Evolutionary conservation across 495 filamentous ascomycete genomes (phyloP).

Genomic region (Cladorrhinum samala): DNA sequence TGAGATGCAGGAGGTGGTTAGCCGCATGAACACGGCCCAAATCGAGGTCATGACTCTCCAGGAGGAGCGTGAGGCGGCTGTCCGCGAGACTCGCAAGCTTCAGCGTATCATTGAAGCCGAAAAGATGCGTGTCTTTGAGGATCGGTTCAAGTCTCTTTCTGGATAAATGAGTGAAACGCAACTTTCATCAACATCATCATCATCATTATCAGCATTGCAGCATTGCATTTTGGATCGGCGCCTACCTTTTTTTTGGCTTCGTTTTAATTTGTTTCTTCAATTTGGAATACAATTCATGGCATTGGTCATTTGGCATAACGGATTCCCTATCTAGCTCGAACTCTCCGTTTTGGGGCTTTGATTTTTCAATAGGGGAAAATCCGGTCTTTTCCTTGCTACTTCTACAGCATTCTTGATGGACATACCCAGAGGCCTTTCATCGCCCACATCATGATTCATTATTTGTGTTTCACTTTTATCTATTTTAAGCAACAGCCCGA

Average conservation of each 20-base stretch:
- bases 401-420: neutral
- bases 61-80: constrained; percentile 83
- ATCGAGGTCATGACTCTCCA: constrained; percentile 91
- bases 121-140: constrained; percentile 39
- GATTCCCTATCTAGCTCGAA: too few species aligned
- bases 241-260: neutral
- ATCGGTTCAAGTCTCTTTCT: constrained; percentile 34
- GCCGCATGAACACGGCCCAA: constrained; percentile 87
- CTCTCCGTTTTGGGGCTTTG: neutral
- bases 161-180: constrained; percentile 11
- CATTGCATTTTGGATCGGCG: neutral
- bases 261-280: neutral
- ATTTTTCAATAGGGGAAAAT: too few species aligned
- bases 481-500: too few species aligned
- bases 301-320: neutral
- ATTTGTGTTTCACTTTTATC: too few species aligned
- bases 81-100: constrained; percentile 72
- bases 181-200: neutral
- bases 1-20: constrained; percentile 93
- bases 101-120: constrained; percentile 50
- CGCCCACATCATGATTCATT: too few species aligned
- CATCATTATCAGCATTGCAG: neutral
- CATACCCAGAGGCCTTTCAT: neutral
- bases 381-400: neutral
- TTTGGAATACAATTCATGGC: too few species aligned